A percentile compares a stretch with the other conserved stretches of the same genome.
Evolutionary conservation across 306 rosid genomes (phyloP).

Genomic region (Casuarina glauca): DNA sequence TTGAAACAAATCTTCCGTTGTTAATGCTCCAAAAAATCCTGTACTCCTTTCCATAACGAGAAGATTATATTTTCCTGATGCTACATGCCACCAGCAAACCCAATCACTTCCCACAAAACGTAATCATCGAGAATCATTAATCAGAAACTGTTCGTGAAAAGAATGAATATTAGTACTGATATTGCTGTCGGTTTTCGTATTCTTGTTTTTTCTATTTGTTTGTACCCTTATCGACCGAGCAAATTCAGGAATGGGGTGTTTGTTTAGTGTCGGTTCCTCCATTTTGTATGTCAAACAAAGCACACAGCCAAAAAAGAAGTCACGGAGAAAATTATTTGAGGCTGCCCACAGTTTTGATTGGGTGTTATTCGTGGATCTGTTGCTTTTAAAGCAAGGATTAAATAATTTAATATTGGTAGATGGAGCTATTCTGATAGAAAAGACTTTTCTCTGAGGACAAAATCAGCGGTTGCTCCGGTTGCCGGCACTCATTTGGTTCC

Average conservation of each 20-base stretch:
- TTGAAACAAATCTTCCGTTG: too few relatives aligned
- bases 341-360: constrained; percentile 12
- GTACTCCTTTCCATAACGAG: too few relatives aligned
- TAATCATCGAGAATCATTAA: too few relatives aligned
- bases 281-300: background rate
- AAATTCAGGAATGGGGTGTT: too few relatives aligned
- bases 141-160: too few relatives aligned
- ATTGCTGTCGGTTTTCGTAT: background rate
- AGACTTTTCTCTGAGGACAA: background rate
- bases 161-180: too few relatives aligned
- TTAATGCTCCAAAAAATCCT: too few relatives aligned
- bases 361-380: constrained; percentile 23
- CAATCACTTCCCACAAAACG: too few relatives aligned
- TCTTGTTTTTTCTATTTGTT: background rate
- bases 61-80: too few relatives aligned
- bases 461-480: background rate
- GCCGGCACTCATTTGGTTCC: too few relatives aligned
- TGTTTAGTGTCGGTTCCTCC: constrained; percentile 27
- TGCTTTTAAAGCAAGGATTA: background rate
- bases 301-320: constrained; percentile 8
- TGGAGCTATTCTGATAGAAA: background rate
- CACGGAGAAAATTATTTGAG: constrained; percentile 17
- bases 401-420: background rate
- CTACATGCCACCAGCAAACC: too few relatives aligned
- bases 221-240: too few relatives aligned